Evolutionary conservation across 192 early-diverging fungal genomes (phyloP), one percentile per base, ranked within the genome.

Genomic region (Obelidium mucronatum): DNA sequence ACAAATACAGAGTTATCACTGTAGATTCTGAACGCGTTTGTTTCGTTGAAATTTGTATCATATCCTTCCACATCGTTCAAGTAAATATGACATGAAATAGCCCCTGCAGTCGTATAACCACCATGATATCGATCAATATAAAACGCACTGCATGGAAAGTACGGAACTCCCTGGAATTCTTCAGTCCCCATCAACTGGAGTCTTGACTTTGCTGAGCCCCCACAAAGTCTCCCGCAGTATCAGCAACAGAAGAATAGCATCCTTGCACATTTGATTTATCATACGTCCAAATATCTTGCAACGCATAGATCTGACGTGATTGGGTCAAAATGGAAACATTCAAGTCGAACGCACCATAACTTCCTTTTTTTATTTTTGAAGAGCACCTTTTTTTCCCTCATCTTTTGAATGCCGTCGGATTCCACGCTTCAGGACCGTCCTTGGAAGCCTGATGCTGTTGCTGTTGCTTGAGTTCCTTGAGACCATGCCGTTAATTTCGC

Each of bases 381-480:
- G n/a, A n/a, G n/a, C n/a, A n/a, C n/a, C n/a, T 48, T 48, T 48
- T 15, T 48, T 48, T 6, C 44, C 17, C 11, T 24, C 24, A 58
- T 24, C 24, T 22, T 58, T 58, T 58, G 30, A 33, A 64, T 13
- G 26, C 31, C 8, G 31, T 39, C 33, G 62, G 62, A 35, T 35
- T 64, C 62, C 62, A 64, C 11, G 62, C 62, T 40, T 64, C 31
- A n/a, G 62, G 62, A 64, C 62, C 62, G 5, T 64, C 35, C 37
- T 40, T 19, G 5, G 8, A 26, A 24, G 11, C 5, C 26, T 22
- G 55, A 8, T 1, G 55, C 8, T 22, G 6, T 26, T 22, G 55
- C 11, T 48, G 8, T 19, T 26, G 26, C 24, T 60, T 34, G 8
- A 26, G 15, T 64, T 64, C 62, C 22, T n/a, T n/a, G n/a, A n/a